Evolutionary conservation across 2,329 filamentous ascomycete species (phyloP), one percentile per base, ranked within the genome.

Genomic region (Ceratocystiopsis minuta): DNA sequence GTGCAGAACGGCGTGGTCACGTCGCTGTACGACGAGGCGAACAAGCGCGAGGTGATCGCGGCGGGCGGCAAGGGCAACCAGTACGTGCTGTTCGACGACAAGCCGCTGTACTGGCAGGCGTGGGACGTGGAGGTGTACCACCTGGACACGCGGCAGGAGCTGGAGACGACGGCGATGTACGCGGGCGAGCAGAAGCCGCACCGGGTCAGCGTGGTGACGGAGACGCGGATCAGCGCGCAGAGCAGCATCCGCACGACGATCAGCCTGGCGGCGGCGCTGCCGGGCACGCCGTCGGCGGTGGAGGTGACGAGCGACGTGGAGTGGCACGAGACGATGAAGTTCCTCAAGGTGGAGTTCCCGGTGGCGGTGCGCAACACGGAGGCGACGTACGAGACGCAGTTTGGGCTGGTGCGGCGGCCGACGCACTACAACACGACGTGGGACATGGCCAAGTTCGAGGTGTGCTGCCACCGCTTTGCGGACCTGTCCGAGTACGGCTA

Each of bases 81-180:
- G 55, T 75, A 90, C 40, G 87, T 96, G 49, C 76, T 96, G 18
- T 96, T 92, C 53, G 90, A 98, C 54, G 90, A 98, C 62, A 95
- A 96, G 62, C 87, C 87, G 17, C 70, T 95, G 18, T 94, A 92
- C 64, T 96, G 86, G 87, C 84, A 95, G 61, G 87, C 86, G 3
- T 94, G 88, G 87, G 88, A 98, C 57, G 88, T 96, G 6, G 90
- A 98, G 60, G 87, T 96, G 24, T 98, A 80, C 63, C 90, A 98
- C 53, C 72, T 96, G 20, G 77, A 92, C 43, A 90, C 86, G 2
- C 77, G 86, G 43, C 73, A 81, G 55, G 81, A 88, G 56, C 68
- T 98, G 14, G 56, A 70, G 6, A 72, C 77, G 16, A 70, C 72
- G 47, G 68, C 75, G 50, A 85, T 83, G 13, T 69, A 66, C 47